A percentile compares a stretch with the other conserved stretches of the same genome.
Evolutionary conservation across 345 rosid genomes (phyloP).

Genomic region (Eucalyptus coolabah): DNA sequence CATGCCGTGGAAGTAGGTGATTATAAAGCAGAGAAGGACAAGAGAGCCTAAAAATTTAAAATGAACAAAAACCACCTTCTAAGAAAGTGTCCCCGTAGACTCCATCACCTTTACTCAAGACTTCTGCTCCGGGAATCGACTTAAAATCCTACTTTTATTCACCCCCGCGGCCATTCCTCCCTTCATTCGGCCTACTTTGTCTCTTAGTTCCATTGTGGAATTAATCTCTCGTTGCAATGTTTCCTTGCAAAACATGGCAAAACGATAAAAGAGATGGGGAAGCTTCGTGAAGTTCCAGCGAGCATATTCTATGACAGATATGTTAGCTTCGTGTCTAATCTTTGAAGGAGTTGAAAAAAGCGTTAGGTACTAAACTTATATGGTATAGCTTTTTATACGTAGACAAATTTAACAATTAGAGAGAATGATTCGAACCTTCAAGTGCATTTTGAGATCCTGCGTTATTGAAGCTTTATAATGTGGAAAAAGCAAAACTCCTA

Average conservation of each 20-base stretch:
- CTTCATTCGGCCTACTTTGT: not conserved
- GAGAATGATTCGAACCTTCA: too few species aligned
- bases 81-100: not conserved
- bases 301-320: too few species aligned
- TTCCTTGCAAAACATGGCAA: not conserved
- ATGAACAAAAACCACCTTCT: not conserved
- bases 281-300: too few species aligned
- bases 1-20: not conserved
- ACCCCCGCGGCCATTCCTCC: not conserved
- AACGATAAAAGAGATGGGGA: too few species aligned
- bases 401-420: too few species aligned
- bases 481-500: too few species aligned
- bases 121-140: not conserved
- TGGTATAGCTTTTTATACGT: too few species aligned
- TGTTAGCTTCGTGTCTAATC: too few species aligned
- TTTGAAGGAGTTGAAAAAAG: too few species aligned
- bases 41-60: not conserved
- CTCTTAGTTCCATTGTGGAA: not conserved
- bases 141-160: not conserved
- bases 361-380: too few species aligned
- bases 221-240: not conserved
- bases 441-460: too few species aligned
- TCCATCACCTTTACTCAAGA: rapidly evolving
- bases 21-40: not conserved
- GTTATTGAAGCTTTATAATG: too few species aligned